phyloP scores from a whole-genome alignment of 129 eudicot species.

The Scalesia atractyloides region DNA sequence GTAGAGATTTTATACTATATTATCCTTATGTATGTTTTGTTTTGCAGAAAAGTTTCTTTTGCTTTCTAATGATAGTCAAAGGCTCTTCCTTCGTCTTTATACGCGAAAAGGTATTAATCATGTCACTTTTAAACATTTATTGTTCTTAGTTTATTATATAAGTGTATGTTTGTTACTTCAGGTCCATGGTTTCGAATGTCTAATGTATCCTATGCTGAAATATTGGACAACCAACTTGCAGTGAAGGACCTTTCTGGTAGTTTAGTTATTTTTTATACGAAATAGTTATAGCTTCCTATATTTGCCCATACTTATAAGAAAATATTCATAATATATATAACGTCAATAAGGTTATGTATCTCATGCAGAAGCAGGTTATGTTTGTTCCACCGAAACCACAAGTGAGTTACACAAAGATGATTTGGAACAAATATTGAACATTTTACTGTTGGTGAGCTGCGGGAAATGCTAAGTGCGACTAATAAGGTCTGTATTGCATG shows the following conservation, averaged over 20 bases:
- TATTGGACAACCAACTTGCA: slow-evolving; percentile 59
- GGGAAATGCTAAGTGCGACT: slow-evolving; percentile 51
- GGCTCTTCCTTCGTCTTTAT: slow-evolving; percentile 84
- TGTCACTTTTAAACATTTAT: slow-evolving; percentile 6
- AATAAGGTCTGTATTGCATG: slow-evolving; percentile 55
- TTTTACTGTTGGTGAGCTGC: slow-evolving; percentile 68
- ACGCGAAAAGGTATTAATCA: slow-evolving; percentile 74
- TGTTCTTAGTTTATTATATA: slow-evolving; percentile 4
- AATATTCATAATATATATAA: background rate
- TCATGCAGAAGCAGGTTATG: slow-evolving; percentile 64
- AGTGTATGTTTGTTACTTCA: slow-evolving; percentile 32
- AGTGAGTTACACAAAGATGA: slow-evolving; percentile 48
- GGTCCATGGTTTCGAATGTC: slow-evolving; percentile 96
- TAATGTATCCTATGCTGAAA: slow-evolving; percentile 72
- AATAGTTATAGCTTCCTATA: slow-evolving; percentile 4
- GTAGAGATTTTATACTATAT: slow-evolving; percentile 11
- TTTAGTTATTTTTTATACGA: background rate
- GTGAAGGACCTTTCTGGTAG: slow-evolving; percentile 73
- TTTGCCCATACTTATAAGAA: background rate
- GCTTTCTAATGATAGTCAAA: slow-evolving; percentile 81
- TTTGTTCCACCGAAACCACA: slow-evolving; percentile 34
- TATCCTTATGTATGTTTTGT: slow-evolving; percentile 10
- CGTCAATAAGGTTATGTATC: slow-evolving; percentile 22
- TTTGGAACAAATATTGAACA: slow-evolving; percentile 53
- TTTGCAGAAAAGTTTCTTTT: slow-evolving; percentile 60